phyloP scores from a whole-genome alignment of 164 flowering plant genomes.

The Nymphaea colorata region DNA sequence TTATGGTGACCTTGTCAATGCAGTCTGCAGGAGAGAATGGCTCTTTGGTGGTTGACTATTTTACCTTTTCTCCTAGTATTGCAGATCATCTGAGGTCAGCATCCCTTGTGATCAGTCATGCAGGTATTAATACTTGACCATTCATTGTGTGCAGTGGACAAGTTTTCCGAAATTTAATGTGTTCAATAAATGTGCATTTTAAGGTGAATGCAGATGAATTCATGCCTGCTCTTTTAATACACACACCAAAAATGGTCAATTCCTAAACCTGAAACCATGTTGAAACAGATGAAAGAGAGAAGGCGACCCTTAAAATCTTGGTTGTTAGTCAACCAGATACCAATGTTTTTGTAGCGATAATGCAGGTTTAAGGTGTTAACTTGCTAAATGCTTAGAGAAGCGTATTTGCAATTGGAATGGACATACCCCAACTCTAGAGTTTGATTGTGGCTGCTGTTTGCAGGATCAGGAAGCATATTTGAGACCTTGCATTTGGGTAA shows the following conservation, averaged over 20 bases:
- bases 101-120: constrained; percentile 81
- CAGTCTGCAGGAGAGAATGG: constrained; percentile 58
- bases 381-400: too few species aligned
- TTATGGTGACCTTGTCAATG: not conserved
- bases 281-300: not conserved
- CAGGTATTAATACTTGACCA: constrained; percentile 32
- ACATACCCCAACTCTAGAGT: not conserved
- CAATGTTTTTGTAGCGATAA: too few species aligned
- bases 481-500: constrained; percentile 67
- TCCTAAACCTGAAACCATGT: not conserved
- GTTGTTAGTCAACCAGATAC: too few species aligned
- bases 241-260: not conserved
- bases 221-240: not conserved
- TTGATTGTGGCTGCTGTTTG: not conserved
- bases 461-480: constrained; percentile 98
- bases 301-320: too few species aligned
- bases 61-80: constrained; percentile 76
- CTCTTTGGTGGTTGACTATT: constrained; percentile 48
- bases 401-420: too few species aligned
- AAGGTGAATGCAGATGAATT: not conserved
- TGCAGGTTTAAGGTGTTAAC: too few species aligned
- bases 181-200: not conserved
- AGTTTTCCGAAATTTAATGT: not conserved
- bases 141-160: not conserved
- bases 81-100: constrained; percentile 61